Base-by-base conservation (phyloP, 768 basidiomycete species). In the Panaeolus cyanescens region DNA sequence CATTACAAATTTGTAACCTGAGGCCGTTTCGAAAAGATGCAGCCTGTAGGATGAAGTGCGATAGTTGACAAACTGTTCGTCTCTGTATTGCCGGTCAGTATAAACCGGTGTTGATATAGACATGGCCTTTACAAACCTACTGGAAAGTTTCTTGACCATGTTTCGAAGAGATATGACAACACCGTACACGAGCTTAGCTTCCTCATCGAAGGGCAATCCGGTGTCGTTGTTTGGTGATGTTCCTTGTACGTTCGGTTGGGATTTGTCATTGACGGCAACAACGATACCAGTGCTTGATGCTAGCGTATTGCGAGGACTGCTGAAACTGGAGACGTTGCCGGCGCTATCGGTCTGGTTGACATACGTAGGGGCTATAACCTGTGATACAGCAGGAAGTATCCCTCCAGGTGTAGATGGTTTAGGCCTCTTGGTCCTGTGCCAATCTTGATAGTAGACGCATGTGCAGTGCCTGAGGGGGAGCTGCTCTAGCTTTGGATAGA, bases 101-200 rank as follows among this genome's bases (percentile, higher is more conserved):
- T 32, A 40, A 34, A 8, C 15, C 9, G 32, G 54, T 55, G 53
- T 33, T 17, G n/a, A 10, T 15, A 5, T 1, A 39, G 30, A 57
- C 33, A 20, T n/a, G 7, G 59, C 32, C 39, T 9, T 32, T 32
- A 67, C 78, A 37, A 65, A 95, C 96, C 89, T 83, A 66, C 91
- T 89, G 12, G 96, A 92, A 9, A 99, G 75, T 74, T 97, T 99
- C 80, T 88, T 96, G 70, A 96, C 80, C 95, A 99, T 96, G 74
- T 94, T 95, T 58, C 94, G 79, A 67, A 99, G 71, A 6, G 93
- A 95, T 40, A 98, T 79, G 13, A 99, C 82, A 58, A 99, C 93
- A 59, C 97, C 97, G 72, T 99, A 99, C 0, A 99, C 96, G 62
- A 99, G 83, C 72, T 99, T 99, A 1, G 90, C 90, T 74, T 99